Evolutionary conservation across 331 rosid species (phyloP).

Genomic region (Pyrus hybrid): DNA sequence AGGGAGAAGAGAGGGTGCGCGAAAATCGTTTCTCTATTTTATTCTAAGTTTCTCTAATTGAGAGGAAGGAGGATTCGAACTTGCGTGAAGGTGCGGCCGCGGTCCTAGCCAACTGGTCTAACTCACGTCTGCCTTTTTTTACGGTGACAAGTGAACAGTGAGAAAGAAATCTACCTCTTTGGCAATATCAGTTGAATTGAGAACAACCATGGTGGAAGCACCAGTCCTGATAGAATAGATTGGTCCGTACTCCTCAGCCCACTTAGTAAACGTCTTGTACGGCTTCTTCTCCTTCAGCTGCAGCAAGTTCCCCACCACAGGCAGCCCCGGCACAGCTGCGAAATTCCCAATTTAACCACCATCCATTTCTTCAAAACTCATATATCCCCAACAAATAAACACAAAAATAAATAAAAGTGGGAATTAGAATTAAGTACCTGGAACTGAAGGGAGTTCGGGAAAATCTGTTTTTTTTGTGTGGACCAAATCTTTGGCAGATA

Average conservation of each 20-base stretch:
- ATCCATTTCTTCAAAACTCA: not conserved
- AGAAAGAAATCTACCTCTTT: slow-evolving; percentile 47
- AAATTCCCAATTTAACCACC: not conserved
- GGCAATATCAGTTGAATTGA: slow-evolving; percentile 52
- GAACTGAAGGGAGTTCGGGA: slow-evolving; percentile 41
- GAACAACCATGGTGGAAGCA: slow-evolving; percentile 77
- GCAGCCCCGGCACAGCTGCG: slow-evolving; percentile 73
- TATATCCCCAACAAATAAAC: not conserved
- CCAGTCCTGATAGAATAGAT: slow-evolving; percentile 74
- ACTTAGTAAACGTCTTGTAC: slow-evolving; percentile 49
- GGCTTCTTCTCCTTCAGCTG: slow-evolving; percentile 90
- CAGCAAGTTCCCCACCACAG: slow-evolving; percentile 72
- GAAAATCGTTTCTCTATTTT: too few species aligned
- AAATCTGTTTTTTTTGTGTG: not conserved
- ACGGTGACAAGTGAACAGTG: too few species aligned
- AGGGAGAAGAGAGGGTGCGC: too few species aligned
- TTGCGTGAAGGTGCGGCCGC: too few species aligned
- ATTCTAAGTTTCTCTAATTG: too few species aligned
- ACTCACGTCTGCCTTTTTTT: too few species aligned
- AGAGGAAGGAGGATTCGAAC: too few species aligned
- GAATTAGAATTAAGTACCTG: slow-evolving; percentile 41
- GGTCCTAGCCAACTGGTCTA: too few species aligned
- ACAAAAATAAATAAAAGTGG: not conserved
- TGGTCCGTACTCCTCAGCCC: slow-evolving; percentile 67
- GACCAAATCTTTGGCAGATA: not conserved